A percentile compares a stretch with the other conserved stretches of the same genome.
These are phyloP conservation scores for Rhypophila decipiens DNA, from an alignment of 495 filamentous ascomycete species.

Conservation along the genomic window DNA sequence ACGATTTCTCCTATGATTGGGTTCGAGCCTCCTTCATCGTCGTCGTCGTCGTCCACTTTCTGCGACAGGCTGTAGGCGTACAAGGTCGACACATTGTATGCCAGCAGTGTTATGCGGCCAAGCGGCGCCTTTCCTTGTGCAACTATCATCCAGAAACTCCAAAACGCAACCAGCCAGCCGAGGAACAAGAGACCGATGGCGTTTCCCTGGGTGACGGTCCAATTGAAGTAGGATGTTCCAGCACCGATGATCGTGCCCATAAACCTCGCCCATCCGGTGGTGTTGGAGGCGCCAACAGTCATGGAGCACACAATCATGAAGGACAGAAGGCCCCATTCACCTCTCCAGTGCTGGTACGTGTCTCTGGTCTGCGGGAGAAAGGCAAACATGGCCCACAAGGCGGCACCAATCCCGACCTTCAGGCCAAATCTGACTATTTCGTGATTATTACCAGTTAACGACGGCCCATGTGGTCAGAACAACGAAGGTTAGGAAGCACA, in stretches of 20 bases:
- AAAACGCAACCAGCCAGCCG: slow-evolving; percentile 73
- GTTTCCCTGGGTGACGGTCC: slow-evolving; percentile 67
- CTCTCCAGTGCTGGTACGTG: slow-evolving; percentile 80
- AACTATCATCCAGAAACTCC: slow-evolving; percentile 84
- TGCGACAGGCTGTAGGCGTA: slow-evolving; percentile 88
- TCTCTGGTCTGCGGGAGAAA: slow-evolving; percentile 75
- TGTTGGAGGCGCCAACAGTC: slow-evolving; percentile 94
- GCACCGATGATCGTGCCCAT: slow-evolving; percentile 84
- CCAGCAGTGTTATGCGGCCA: slow-evolving; percentile 86
- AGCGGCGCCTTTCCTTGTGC: slow-evolving; percentile 79
- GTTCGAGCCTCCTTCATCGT: slow-evolving; percentile 77
- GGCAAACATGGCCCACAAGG: slow-evolving; percentile 77
- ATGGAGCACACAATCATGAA: slow-evolving; percentile 98
- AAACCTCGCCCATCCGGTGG: slow-evolving; percentile 79
- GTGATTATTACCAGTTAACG: no score
- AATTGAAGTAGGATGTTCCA: slow-evolving; percentile 64
- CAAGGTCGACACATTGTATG: slow-evolving; percentile 93
- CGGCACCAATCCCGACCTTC: slow-evolving; percentile 86
- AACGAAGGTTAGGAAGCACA: no score
- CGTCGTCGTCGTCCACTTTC: slow-evolving; percentile 68
- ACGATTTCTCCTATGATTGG: slow-evolving; percentile 84
- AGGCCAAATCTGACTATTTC: slow-evolving; percentile 60
- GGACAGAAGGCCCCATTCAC: slow-evolving; percentile 92
- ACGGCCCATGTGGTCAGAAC: not conserved
- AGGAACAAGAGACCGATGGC: slow-evolving; percentile 65